Evolutionary conservation across 768 basidiomycete species (phyloP).

Genomic region (Termitomyces sp.): DNA sequence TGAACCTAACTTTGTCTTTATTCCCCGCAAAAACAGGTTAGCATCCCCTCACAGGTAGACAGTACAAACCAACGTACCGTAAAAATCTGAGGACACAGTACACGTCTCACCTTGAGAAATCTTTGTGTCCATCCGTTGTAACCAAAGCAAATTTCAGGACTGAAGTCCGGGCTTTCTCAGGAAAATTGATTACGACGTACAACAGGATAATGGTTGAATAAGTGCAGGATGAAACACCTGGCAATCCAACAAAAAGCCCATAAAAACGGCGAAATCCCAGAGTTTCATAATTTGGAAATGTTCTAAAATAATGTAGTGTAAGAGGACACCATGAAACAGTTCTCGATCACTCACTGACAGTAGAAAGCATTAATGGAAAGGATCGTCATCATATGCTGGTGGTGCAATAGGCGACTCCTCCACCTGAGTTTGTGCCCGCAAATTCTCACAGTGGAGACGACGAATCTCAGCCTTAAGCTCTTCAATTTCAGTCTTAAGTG

Average conservation of each 20-base stretch:
- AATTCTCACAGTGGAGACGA: conserved; percentile 8
- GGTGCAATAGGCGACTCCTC: conserved; percentile 12
- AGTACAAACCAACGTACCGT: too few species aligned
- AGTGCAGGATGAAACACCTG: background rate
- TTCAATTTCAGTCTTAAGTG: conserved; percentile 7
- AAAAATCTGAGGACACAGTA: too few species aligned
- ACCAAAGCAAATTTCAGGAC: background rate
- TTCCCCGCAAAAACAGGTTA: too few species aligned
- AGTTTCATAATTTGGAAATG: background rate
- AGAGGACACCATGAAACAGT: background rate
- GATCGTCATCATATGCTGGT: conserved; percentile 14
- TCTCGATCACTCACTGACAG: background rate
- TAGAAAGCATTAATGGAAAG: background rate
- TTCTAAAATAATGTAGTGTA: background rate
- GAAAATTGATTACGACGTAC: background rate
- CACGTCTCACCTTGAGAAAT: too few species aligned
- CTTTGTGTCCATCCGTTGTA: too few species aligned
- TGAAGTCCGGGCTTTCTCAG: background rate
- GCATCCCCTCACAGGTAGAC: too few species aligned
- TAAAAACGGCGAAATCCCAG: background rate
- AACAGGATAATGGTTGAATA: background rate
- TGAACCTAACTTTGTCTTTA: too few species aligned
- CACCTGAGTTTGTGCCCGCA: background rate
- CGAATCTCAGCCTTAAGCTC: conserved; percentile 10
- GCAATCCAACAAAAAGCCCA: background rate